phyloP scores from a whole-genome alignment of 2,329 filamentous ascomycete genomes.

The Chrysosporium keratinophilum region DNA sequence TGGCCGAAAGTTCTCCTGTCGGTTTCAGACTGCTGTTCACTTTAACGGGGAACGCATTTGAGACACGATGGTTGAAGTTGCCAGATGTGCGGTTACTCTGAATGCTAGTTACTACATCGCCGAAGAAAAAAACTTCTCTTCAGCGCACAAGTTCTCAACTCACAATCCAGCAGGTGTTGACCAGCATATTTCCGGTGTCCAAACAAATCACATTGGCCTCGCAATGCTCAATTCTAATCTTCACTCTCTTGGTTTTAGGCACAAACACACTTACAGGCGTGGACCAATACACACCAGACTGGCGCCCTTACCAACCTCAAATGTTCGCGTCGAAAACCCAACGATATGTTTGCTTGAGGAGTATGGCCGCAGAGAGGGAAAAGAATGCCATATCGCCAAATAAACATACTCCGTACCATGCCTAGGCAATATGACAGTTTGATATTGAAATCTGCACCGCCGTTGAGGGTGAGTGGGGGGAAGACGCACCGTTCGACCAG shows the following conservation, averaged over 20 bases:
- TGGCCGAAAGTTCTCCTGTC: too few relatives aligned
- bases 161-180: too few relatives aligned
- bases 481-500: constrained; percentile 10
- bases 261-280: background rate
- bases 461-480: constrained; percentile 5
- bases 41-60: too few relatives aligned
- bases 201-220: too few relatives aligned
- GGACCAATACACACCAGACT: constrained; percentile 7
- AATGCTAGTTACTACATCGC: too few relatives aligned
- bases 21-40: too few relatives aligned
- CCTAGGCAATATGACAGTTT: constrained; percentile 3
- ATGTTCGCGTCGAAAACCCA: constrained; percentile 8
- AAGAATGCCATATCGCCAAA: background rate
- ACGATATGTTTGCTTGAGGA: background rate
- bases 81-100: too few relatives aligned
- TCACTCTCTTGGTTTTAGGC: background rate
- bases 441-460: constrained; percentile 13
- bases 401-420: background rate
- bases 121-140: too few relatives aligned
- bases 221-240: too few relatives aligned
- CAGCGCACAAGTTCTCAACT: too few relatives aligned
- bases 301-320: constrained; percentile 10
- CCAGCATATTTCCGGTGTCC: background rate
- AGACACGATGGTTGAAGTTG: too few relatives aligned
- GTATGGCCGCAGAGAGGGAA: background rate